Percentiles rank a stretch among this genome's conserved stretches.
These are phyloP conservation scores for Salix caprea DNA, from an alignment of 345 rosid species.

Conservation along the genomic window DNA sequence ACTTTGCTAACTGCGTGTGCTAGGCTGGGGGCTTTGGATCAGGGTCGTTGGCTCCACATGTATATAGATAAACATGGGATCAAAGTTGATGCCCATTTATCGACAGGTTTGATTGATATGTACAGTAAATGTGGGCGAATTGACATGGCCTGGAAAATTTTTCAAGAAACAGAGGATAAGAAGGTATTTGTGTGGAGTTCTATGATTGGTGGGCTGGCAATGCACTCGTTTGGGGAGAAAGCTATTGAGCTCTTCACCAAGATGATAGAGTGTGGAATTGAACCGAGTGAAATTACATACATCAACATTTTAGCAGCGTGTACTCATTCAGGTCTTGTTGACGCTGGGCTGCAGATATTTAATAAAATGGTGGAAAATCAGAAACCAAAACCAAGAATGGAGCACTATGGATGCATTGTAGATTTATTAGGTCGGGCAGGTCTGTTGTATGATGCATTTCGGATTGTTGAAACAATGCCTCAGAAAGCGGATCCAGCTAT, in stretches of 20 bases:
- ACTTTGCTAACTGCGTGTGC: slow-evolving; percentile 25
- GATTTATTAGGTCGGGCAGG: slow-evolving; percentile 16
- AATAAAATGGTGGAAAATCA: slow-evolving; percentile 11
- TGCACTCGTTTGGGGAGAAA: slow-evolving; percentile 24
- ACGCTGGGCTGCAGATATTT: slow-evolving; percentile 18
- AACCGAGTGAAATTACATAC: slow-evolving; percentile 24
- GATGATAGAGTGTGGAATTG: slow-evolving; percentile 17
- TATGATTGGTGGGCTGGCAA: slow-evolving; percentile 23
- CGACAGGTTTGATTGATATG: slow-evolving; percentile 26
- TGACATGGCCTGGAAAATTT: slow-evolving; percentile 18
- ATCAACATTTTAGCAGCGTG: slow-evolving; percentile 20
- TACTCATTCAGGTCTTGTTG: slow-evolving; percentile 23
- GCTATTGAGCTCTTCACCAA: slow-evolving; percentile 14
- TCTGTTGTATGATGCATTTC: slow-evolving; percentile 12
- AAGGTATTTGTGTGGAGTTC: slow-evolving; percentile 22
- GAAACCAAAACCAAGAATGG: slow-evolving; percentile 8
- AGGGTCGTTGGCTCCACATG: slow-evolving; percentile 21
- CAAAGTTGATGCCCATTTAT: slow-evolving; percentile 15
- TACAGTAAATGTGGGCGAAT: slow-evolving; percentile 22
- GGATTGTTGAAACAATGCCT: slow-evolving; percentile 12
- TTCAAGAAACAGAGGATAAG: slow-evolving; percentile 11
- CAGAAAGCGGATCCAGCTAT: slow-evolving; percentile 7
- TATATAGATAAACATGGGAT: slow-evolving; percentile 10
- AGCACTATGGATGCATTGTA: slow-evolving; percentile 19
- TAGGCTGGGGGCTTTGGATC: slow-evolving; percentile 23